phyloP scores from a whole-genome alignment of 1,284 basidiomycete genomes.

The Phlebopus sp. region DNA sequence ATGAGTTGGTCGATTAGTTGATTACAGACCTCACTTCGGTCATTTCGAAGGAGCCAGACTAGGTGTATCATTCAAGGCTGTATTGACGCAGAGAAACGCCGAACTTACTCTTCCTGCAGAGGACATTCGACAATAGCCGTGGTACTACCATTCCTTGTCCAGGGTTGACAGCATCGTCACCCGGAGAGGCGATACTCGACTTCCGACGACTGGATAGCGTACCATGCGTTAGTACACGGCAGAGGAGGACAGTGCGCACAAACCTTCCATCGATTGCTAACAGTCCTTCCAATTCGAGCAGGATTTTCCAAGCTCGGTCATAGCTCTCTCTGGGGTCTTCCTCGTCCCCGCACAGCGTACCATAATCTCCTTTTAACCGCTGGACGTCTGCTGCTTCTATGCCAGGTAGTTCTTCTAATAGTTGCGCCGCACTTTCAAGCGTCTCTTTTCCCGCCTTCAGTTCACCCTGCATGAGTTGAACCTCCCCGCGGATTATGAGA shows the following conservation, averaged over 20 bases:
- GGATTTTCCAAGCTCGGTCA: conserved; percentile 48
- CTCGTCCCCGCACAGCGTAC: conserved; percentile 45
- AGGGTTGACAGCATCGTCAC: conserved; percentile 31
- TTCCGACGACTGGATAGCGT: conserved; percentile 39
- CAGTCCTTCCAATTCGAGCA: conserved; percentile 55
- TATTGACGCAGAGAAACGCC: background rate
- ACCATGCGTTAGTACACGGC: conserved; percentile 10
- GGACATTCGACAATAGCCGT: conserved; percentile 59
- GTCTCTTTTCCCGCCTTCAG: conserved; percentile 52
- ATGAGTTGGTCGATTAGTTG: conserved; percentile 57
- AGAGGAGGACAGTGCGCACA: conserved; percentile 10
- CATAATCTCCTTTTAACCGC: conserved; percentile 61
- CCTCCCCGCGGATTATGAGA: conserved; percentile 61
- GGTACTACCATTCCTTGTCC: conserved; percentile 63
- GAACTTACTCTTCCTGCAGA: conserved; percentile 71
- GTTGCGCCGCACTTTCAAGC: conserved; percentile 49
- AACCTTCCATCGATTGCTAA: conserved; percentile 60
- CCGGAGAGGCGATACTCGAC: conserved; percentile 32
- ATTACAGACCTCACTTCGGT: conserved; percentile 55
- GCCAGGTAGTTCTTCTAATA: conserved; percentile 44
- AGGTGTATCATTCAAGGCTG: conserved; percentile 2
- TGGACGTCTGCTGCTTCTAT: conserved; percentile 62
- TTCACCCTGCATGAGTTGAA: conserved; percentile 61
- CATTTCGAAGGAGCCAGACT: conserved; percentile 76
- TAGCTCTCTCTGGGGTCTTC: conserved; percentile 52